These are phyloP conservation scores for Vaccinium corymbosum DNA, from an alignment of 148 eudicot genomes.

Conservation along the genomic window DNA sequence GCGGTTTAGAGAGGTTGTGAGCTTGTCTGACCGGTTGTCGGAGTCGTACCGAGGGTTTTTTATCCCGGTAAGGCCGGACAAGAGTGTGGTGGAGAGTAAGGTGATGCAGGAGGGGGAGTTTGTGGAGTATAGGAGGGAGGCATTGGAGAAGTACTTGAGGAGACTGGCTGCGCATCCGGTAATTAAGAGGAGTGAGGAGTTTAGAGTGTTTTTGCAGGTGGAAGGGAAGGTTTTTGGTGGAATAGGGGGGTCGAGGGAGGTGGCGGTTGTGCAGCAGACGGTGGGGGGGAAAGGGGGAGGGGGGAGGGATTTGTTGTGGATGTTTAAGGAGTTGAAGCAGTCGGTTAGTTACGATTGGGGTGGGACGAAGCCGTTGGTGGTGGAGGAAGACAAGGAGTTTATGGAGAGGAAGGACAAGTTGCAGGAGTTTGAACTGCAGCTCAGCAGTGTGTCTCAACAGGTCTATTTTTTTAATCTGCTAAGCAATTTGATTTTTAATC, in stretches of 20 bases:
- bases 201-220: slow-evolving; percentile 48
- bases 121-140: slow-evolving; percentile 58
- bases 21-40: slow-evolving; percentile 48
- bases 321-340: slow-evolving; percentile 70
- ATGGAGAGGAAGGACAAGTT: slow-evolving; percentile 50
- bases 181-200: slow-evolving; percentile 51
- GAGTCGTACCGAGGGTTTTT: slow-evolving; percentile 56
- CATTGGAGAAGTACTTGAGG: slow-evolving; percentile 57
- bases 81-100: slow-evolving; percentile 71
- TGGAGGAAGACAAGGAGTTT: slow-evolving; percentile 62
- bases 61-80: slow-evolving; percentile 63
- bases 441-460: slow-evolving; percentile 53
- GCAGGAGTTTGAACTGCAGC: slow-evolving; percentile 52
- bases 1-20: slow-evolving; percentile 54
- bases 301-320: slow-evolving; percentile 62
- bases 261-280: slow-evolving; percentile 40
- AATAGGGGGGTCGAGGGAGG: slow-evolving; percentile 37
- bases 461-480: slow-evolving; percentile 16
- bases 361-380: slow-evolving; percentile 43
- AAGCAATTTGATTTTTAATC: background rate
- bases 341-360: slow-evolving; percentile 65
- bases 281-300: slow-evolving; percentile 24
- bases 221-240: slow-evolving; percentile 34
- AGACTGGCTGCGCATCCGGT: slow-evolving; percentile 55
- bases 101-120: slow-evolving; percentile 68